phyloP scores from a whole-genome alignment of 1,139 yeast genomes.

The Candida gigantensis region DNA sequence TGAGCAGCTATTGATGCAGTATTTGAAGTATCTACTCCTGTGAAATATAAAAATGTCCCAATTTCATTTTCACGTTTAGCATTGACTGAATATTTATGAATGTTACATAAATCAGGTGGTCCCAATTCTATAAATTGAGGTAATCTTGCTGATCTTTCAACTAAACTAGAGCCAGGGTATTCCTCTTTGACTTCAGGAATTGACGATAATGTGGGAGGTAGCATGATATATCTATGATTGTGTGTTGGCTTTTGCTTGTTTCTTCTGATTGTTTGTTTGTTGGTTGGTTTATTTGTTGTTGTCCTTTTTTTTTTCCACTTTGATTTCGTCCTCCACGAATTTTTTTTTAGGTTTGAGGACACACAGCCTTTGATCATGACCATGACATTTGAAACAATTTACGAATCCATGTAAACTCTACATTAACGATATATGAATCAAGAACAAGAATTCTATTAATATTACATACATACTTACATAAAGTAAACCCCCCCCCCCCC shows the following conservation, averaged over 20 bases:
- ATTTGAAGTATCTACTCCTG: constrained; percentile 59
- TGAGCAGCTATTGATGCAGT: constrained; percentile 70
- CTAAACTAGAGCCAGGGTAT: constrained; percentile 49
- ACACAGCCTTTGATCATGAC: too few relatives aligned
- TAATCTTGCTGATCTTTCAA: constrained; percentile 54
- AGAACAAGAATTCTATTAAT: too few relatives aligned
- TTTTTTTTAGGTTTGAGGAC: too few relatives aligned
- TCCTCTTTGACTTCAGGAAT: constrained; percentile 57
- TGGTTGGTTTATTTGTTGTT: background rate
- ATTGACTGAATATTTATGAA: constrained; percentile 48
- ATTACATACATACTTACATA: too few relatives aligned
- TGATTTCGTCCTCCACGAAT: background rate
- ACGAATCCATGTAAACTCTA: too few relatives aligned
- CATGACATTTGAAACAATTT: too few relatives aligned
- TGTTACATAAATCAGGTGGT: constrained; percentile 87
- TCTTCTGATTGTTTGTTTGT: background rate
- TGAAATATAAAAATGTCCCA: constrained; percentile 57
- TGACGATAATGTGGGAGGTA: constrained; percentile 45
- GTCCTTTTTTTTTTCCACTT: background rate
- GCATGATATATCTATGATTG: too few relatives aligned
- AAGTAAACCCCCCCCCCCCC: too few relatives aligned
- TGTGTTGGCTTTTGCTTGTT: background rate
- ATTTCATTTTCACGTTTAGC: constrained; percentile 41
- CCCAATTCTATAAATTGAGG: constrained; percentile 61
- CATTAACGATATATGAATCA: too few relatives aligned